Percentiles rank a stretch among this genome's conserved stretches.
Conservation (phyloP, 768 basidiomycete species). For the Naganishia vaughanmartiniae region DNA sequence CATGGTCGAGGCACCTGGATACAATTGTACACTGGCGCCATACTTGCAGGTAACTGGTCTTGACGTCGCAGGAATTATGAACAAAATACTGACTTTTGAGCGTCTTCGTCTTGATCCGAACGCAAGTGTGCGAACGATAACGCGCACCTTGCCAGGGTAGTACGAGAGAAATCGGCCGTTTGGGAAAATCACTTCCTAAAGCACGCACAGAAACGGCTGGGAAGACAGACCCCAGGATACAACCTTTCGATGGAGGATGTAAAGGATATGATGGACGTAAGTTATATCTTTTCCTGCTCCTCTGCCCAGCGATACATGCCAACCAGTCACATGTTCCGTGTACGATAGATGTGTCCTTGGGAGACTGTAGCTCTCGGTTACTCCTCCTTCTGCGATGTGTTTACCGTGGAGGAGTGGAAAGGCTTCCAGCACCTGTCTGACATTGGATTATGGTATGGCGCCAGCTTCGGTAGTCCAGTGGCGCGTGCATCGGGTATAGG, state of each 20-base stretch:
- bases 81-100: no score
- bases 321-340: background rate
- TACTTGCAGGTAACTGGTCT: slow-evolving; percentile 61
- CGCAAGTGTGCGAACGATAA: slow-evolving; percentile 40
- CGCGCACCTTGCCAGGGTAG: slow-evolving; percentile 25
- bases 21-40: slow-evolving; percentile 82
- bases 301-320: background rate
- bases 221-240: slow-evolving; percentile 49
- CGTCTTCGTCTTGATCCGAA: slow-evolving; percentile 41
- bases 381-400: slow-evolving; percentile 87
- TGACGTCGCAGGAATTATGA: background rate
- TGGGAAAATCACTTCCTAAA: slow-evolving; percentile 75
- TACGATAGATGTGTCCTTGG: slow-evolving; percentile 28
- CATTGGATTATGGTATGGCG: slow-evolving; percentile 55
- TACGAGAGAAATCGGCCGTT: slow-evolving; percentile 44
- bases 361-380: slow-evolving; percentile 85
- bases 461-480: slow-evolving; percentile 76
- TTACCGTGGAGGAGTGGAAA: slow-evolving; percentile 89
- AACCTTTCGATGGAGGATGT: slow-evolving; percentile 43
- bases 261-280: slow-evolving; percentile 48
- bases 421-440: slow-evolving; percentile 79
- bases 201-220: slow-evolving; percentile 64
- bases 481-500: slow-evolving; percentile 57
- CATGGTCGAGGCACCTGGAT: slow-evolving; percentile 65
- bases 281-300: background rate